phyloP scores from a whole-genome alignment of 108 stramenopile species.

The Epithemia pelagica region DNA sequence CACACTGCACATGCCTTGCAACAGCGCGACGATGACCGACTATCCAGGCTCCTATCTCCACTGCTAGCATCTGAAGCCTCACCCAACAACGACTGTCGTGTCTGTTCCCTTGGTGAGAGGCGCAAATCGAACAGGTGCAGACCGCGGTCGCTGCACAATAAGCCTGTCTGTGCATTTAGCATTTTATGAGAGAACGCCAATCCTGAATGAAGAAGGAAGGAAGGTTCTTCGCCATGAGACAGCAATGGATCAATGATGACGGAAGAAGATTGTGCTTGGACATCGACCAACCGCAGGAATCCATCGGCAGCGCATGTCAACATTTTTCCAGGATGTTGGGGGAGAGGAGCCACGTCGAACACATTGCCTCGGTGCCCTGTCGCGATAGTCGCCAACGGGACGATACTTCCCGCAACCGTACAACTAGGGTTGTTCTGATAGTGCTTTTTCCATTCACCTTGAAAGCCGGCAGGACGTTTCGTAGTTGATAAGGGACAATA shows the following conservation, averaged over 20 bases:
- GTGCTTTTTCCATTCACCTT: slow-evolving; percentile 5
- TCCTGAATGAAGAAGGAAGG: slow-evolving; percentile 18
- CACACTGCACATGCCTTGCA: slow-evolving; percentile 69
- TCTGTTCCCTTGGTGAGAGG: slow-evolving; percentile 53
- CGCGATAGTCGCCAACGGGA: slow-evolving; percentile 47
- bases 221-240: slow-evolving; percentile 21
- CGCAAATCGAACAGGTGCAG: slow-evolving; percentile 66
- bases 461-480: slow-evolving; percentile 5
- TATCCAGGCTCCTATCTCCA: neutral
- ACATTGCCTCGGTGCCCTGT: slow-evolving; percentile 75
- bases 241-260: slow-evolving; percentile 31
- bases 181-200: slow-evolving; percentile 82
- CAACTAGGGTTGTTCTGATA: neutral
- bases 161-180: slow-evolving; percentile 50
- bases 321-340: slow-evolving; percentile 49
- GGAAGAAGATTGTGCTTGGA: slow-evolving; percentile 44
- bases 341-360: slow-evolving; percentile 64
- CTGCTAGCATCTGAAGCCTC: neutral
- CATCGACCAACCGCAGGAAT: slow-evolving; percentile 47
- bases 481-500: slow-evolving; percentile 43
- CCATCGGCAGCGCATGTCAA: slow-evolving; percentile 80
- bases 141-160: slow-evolving; percentile 72
- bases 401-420: slow-evolving; percentile 45
- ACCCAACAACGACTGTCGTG: slow-evolving; percentile 35
- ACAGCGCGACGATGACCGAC: neutral